These are phyloP conservation scores for Lactarius akahatsu DNA, from an alignment of 768 basidiomycete genomes.

Conservation along the genomic window DNA sequence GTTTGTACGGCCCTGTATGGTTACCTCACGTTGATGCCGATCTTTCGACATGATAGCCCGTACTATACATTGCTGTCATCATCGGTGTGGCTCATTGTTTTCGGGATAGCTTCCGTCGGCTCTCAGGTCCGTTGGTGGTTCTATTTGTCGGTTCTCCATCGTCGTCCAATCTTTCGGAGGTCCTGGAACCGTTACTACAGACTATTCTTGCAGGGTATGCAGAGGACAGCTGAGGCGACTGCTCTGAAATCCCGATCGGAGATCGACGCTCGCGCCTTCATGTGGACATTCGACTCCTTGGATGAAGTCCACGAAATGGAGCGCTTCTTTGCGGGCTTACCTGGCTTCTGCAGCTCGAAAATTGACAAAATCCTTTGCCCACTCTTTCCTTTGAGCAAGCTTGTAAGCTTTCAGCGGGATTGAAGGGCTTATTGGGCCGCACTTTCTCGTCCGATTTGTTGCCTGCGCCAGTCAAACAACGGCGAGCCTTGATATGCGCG, in stretches of 20 bases:
- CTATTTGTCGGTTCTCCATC: neutral
- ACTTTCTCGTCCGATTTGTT: neutral
- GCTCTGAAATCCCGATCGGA: neutral
- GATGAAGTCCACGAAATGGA: neutral
- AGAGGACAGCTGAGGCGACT: neutral
- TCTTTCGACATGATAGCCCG: too few species aligned
- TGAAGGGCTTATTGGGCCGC: neutral
- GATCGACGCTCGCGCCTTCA: neutral
- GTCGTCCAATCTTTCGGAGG: neutral
- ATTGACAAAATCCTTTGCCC: neutral
- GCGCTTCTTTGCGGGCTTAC: neutral
- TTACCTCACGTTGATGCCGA: neutral
- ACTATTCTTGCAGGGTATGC: neutral
- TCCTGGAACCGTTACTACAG: neutral
- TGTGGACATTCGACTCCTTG: neutral
- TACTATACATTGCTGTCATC: neutral
- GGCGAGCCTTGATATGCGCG: neutral
- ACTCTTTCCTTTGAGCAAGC: neutral
- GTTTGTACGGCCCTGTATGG: neutral
- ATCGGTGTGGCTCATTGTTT: neutral
- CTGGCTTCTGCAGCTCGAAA: neutral
- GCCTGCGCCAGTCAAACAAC: neutral
- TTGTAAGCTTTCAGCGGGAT: neutral
- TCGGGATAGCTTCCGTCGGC: neutral
- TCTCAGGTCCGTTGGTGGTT: neutral